A percentile compares a stretch with the other conserved stretches of the same genome.
Evolutionary conservation across 2,329 filamentous ascomycete genomes (phyloP).

Genomic region (Rugonectria rugulosa): DNA sequence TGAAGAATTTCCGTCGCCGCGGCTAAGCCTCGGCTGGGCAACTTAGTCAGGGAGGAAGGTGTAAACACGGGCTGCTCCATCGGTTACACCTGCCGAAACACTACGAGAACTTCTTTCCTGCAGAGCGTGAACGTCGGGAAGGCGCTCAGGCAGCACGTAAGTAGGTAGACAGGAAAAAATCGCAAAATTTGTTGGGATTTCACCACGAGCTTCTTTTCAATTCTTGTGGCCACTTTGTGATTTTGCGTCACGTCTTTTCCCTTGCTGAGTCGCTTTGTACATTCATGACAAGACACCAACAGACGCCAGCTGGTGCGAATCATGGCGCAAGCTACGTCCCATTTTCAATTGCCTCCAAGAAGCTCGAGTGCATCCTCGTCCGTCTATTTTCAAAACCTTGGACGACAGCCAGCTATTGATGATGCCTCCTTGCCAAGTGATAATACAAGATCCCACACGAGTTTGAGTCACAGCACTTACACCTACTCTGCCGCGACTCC

Average conservation of each 20-base stretch:
- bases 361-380: conserved; percentile 27
- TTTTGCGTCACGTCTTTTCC: too few species aligned
- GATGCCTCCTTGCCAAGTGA: conserved; percentile 5
- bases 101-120: too few species aligned
- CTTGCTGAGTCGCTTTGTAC: too few species aligned
- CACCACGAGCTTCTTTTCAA: too few species aligned
- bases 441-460: conserved; percentile 10
- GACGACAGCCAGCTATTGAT: neutral
- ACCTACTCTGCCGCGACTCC: conserved; percentile 26
- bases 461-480: conserved; percentile 15
- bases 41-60: neutral
- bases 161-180: too few species aligned
- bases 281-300: too few species aligned
- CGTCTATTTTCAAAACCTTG: conserved; percentile 33
- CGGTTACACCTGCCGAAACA: neutral
- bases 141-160: too few species aligned
- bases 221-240: too few species aligned
- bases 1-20: conserved; percentile 32
- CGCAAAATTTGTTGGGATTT: too few species aligned
- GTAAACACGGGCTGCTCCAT: neutral
- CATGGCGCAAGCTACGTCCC: conserved; percentile 13
- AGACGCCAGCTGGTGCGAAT: neutral
- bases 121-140: too few species aligned
- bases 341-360: conserved; percentile 10
- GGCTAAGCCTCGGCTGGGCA: conserved; percentile 34